phyloP scores from a whole-genome alignment of 2,329 filamentous ascomycete species.

The Rasamsonia emersonii region DNA sequence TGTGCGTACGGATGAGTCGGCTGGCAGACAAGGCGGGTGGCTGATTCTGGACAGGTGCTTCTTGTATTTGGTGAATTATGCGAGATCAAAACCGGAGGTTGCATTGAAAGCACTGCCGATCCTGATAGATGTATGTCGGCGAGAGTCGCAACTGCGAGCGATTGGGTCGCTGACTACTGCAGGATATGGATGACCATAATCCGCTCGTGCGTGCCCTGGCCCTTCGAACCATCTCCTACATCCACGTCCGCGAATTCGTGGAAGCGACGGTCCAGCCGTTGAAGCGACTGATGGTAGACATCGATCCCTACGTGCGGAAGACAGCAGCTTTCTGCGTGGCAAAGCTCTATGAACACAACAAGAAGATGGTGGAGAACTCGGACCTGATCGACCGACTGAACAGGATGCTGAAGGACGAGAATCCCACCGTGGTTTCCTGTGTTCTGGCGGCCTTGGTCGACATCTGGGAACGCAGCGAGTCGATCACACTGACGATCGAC shows the following conservation, averaged over 20 bases:
- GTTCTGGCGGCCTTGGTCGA: constrained; percentile 87
- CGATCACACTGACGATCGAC: constrained; percentile 96
- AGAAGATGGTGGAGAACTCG: constrained; percentile 76
- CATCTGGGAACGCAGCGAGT: constrained; percentile 96
- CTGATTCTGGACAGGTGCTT: constrained; percentile 64
- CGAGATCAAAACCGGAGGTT: constrained; percentile 85
- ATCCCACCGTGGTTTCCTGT: constrained; percentile 93
- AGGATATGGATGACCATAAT: constrained; percentile 92
- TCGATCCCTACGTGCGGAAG: constrained; percentile 94
- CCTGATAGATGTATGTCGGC: constrained; percentile 58
- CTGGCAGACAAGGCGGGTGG: constrained; percentile 7
- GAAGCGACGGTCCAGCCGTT: constrained; percentile 79
- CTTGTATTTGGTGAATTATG: constrained; percentile 93
- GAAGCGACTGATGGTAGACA: constrained; percentile 72
- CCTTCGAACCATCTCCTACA: constrained; percentile 90
- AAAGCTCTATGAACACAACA: constrained; percentile 96
- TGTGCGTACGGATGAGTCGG: constrained; percentile 47
- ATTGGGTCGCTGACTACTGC: constrained; percentile 4
- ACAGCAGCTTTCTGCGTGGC: constrained; percentile 94
- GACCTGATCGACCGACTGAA: constrained; percentile 91
- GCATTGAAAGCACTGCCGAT: constrained; percentile 88
- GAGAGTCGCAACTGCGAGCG: background rate
- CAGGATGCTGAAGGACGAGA: constrained; percentile 82
- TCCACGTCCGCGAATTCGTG: constrained; percentile 93
- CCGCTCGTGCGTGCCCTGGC: constrained; percentile 87